Conservation (phyloP, 768 basidiomycete species). For the Hebeloma cylindrosporum region DNA sequence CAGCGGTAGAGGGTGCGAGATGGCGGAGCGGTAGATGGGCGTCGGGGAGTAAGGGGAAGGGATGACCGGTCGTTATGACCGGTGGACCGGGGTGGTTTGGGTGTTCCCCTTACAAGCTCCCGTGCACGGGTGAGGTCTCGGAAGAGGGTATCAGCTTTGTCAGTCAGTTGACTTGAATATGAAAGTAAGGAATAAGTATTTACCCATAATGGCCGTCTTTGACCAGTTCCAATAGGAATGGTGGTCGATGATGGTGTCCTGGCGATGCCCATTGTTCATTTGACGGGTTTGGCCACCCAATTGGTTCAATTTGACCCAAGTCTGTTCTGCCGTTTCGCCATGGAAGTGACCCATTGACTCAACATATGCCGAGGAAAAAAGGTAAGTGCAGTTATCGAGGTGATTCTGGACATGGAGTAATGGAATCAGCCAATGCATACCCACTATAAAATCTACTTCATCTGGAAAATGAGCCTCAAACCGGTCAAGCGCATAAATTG, state of each 20-base stretch:
- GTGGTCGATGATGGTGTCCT: constrained; percentile 24
- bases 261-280: constrained; percentile 31
- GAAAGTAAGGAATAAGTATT: neutral
- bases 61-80: too few relatives aligned
- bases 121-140: constrained; percentile 7
- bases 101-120: too few relatives aligned
- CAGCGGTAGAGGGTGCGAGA: too few relatives aligned
- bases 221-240: constrained; percentile 26
- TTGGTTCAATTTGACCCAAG: constrained; percentile 25
- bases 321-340: constrained; percentile 29
- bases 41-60: too few relatives aligned
- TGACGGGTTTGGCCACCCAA: constrained; percentile 22
- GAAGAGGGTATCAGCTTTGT: constrained; percentile 4
- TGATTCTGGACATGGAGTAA: too few relatives aligned
- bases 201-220: constrained; percentile 19
- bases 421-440: too few relatives aligned
- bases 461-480: neutral
- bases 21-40: too few relatives aligned
- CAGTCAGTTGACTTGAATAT: neutral
- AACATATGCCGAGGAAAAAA: too few relatives aligned
- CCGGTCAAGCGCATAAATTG: neutral
- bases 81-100: too few relatives aligned
- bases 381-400: too few relatives aligned
- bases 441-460: too few relatives aligned
- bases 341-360: too few relatives aligned